Evolutionary conservation across 495 filamentous ascomycete genomes (phyloP), one percentile per base, ranked within the genome.

Genomic region (Elasticomyces elasticus): DNA sequence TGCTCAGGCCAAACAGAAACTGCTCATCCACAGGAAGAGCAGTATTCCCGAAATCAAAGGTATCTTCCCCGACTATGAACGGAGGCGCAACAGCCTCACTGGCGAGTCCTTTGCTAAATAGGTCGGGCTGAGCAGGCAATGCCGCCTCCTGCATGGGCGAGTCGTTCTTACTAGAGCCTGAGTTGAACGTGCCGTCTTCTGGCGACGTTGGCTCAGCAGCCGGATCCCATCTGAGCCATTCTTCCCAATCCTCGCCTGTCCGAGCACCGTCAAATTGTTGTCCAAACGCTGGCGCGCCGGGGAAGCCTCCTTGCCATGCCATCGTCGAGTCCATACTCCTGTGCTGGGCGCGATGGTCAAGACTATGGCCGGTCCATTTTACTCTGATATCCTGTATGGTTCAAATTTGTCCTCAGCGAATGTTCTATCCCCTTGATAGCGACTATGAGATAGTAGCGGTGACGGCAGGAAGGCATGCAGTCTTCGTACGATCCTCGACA

Each of bases 151-250:
- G 58, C 11, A 57, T 6, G 15, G 58, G 58, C 23, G 58, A 61
- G 30, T 61, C 58, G 56, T 52, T 62, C 61, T 52, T 59, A 52
- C 56, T 62, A 43, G 53, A 59, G 56, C 56, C 55, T 55, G 66
- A 44, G 54, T 47, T 35, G 55, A 49, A 54, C 1, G 58, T 52
- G 11, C 42, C 53, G 37, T 57, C 37, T 20, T 50, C 58, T 24
- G 58, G 54, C 1, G 58, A 57, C 4, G 53, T 57, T 12, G 42
- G 23, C 0, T 56, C 49, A 0, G 49, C 27, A 24, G 49, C 46
- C 17, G 64, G 58, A 49, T 68, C 64, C 64, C 64, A 68, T 26
- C 58, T 45, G 56, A 68, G 57, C 64, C 64, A 68, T 22, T 66
- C 59, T 35, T 64, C 64, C 66, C 66, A 68, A 42, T 66, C 62